phyloP scores from a whole-genome alignment of 805 yeast species.

The Blastobotrys parvus region DNA sequence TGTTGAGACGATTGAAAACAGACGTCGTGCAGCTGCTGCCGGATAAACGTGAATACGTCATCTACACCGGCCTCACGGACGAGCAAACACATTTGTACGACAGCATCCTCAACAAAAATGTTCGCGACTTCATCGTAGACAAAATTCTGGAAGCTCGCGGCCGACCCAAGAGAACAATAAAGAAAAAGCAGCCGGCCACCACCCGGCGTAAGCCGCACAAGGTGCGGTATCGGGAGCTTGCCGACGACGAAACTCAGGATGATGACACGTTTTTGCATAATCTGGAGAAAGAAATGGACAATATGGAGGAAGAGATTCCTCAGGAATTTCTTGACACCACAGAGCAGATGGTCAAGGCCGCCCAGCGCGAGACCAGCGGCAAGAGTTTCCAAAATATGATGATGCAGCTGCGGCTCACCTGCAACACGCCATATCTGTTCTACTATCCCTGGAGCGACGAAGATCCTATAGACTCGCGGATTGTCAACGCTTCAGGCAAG shows the following conservation, averaged over 20 bases:
- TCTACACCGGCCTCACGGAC: constrained; percentile 60
- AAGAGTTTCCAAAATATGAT: constrained; percentile 57
- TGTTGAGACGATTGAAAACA: constrained; percentile 71
- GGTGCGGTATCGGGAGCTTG: neutral
- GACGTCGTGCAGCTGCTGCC: constrained; percentile 67
- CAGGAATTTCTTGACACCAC: neutral
- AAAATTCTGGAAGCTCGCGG: constrained; percentile 19
- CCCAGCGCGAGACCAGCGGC: constrained; percentile 28
- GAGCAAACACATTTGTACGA: constrained; percentile 59
- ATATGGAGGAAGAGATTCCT: neutral
- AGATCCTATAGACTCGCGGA: constrained; percentile 31
- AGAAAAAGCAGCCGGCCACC: neutral
- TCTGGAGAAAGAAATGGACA: constrained; percentile 7
- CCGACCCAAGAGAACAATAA: too few relatives aligned
- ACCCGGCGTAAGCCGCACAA: neutral
- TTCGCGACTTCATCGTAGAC: constrained; percentile 26
- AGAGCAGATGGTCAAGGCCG: neutral
- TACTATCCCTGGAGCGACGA: constrained; percentile 65
- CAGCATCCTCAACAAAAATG: constrained; percentile 34
- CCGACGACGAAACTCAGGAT: constrained; percentile 17
- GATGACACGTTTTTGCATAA: constrained; percentile 23
- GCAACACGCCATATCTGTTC: constrained; percentile 79
- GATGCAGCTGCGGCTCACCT: constrained; percentile 79
- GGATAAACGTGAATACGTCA: constrained; percentile 79
- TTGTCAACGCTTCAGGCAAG: constrained; percentile 62